These are phyloP conservation scores for Nymphaea thermarum DNA, from an alignment of 164 flowering plant genomes.

Conservation along the genomic window DNA sequence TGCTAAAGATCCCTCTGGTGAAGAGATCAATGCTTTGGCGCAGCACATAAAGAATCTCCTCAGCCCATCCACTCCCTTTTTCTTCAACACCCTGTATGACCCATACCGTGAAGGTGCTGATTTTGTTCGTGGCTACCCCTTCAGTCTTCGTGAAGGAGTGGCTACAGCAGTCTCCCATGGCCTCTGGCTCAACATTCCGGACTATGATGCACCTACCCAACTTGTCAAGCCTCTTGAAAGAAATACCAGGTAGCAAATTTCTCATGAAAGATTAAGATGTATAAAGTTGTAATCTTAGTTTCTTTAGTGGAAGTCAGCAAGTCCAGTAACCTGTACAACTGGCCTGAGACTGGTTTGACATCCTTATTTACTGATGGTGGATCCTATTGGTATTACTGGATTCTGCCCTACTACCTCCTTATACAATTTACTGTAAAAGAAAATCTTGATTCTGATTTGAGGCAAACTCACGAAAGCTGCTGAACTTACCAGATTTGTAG, in stretches of 20 bases:
- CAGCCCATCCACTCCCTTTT: slow-evolving; percentile 52
- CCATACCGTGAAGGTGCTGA: slow-evolving; percentile 60
- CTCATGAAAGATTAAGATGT: too few species aligned
- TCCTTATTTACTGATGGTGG: too few species aligned
- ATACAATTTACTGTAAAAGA: too few species aligned
- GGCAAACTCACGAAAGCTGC: too few species aligned
- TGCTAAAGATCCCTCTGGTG: slow-evolving; percentile 56
- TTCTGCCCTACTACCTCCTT: too few species aligned
- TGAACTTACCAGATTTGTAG: slow-evolving; percentile 25
- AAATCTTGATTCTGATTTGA: too few species aligned
- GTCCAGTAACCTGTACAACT: too few species aligned
- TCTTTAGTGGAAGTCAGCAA: not conserved
- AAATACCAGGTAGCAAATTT: not conserved
- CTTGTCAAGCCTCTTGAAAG: slow-evolving; percentile 4
- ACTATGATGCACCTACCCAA: slow-evolving; percentile 59
- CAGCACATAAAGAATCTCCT: slow-evolving; percentile 68
- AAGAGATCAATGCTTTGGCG: slow-evolving; percentile 44
- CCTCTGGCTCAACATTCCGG: slow-evolving; percentile 51
- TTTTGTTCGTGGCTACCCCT: slow-evolving; percentile 73
- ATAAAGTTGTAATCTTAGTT: too few species aligned
- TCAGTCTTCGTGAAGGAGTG: slow-evolving; percentile 73
- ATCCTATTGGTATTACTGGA: too few species aligned
- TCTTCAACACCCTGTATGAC: slow-evolving; percentile 77
- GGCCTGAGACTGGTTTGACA: too few species aligned
- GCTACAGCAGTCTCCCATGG: slow-evolving; percentile 64